Percentiles rank a stretch among this genome's conserved stretches.
These are phyloP conservation scores for Eleusine coracana DNA, from an alignment of 176 grass and related monocot species.

Conservation along the genomic window DNA sequence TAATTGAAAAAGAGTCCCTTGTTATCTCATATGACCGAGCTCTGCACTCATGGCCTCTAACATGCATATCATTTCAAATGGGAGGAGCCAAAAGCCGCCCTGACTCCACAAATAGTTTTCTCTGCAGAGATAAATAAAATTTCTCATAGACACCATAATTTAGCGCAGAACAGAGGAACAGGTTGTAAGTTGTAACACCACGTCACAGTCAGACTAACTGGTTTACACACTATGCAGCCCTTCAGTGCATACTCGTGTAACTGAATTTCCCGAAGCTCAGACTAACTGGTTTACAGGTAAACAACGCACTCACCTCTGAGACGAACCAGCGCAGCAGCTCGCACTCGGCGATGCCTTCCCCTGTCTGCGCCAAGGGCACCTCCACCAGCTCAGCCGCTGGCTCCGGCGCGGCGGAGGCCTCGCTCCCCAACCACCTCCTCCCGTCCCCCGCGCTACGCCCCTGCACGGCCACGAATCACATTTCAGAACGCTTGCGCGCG, in stretches of 20 bases:
- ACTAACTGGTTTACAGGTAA: not conserved
- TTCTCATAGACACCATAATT: not conserved
- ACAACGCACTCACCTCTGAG: conserved; percentile 49
- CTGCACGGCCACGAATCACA: conserved; percentile 14
- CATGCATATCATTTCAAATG: not conserved
- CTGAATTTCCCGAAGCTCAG: not conserved
- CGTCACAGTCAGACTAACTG: not conserved
- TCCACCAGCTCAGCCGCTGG: conserved; percentile 56
- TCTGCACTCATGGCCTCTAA: not conserved
- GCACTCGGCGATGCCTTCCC: conserved; percentile 96
- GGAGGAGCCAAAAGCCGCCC: not conserved
- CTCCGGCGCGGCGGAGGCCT: conserved; percentile 32
- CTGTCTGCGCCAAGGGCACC: conserved; percentile 86
- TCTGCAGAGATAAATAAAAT: not conserved
- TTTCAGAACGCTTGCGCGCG: not conserved
- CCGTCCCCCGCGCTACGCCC: not conserved
- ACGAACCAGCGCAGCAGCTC: conserved; percentile 95
- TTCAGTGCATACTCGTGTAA: not conserved
- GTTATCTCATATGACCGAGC: not conserved
- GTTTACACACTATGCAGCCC: not conserved
- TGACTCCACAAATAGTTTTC: not conserved
- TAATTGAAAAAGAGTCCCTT: not conserved
- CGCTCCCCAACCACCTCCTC: conserved; percentile 47
- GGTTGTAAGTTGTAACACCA: not conserved
- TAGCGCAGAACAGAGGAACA: not conserved